A percentile compares a stretch with the other conserved stretches of the same genome.
These are phyloP conservation scores for Pyrenophora graminea DNA, from an alignment of 2,329 filamentous ascomycete species.

Conservation along the genomic window DNA sequence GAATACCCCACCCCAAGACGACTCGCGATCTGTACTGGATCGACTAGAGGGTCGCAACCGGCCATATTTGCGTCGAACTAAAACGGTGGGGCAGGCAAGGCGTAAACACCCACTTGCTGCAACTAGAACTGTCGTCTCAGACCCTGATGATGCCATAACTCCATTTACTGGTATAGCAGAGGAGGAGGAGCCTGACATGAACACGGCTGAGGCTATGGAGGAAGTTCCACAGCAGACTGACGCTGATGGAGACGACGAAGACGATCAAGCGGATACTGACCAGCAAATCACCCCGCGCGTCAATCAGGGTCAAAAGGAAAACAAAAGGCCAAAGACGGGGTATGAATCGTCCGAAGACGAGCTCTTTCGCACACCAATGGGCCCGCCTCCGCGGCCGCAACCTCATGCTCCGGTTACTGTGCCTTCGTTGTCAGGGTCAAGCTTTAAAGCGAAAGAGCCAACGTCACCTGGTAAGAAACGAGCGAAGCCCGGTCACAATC, in stretches of 20 bases:
- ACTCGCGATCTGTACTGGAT: conserved; percentile 63
- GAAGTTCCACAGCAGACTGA: conserved; percentile 68
- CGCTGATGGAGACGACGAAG: conserved; percentile 85
- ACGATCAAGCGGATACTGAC: conserved; percentile 45
- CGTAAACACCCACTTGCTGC: conserved; percentile 56
- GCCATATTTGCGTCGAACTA: conserved; percentile 58
- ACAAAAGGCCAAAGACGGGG: conserved; percentile 23
- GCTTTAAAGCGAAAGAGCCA: conserved; percentile 41
- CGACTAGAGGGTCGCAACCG: conserved; percentile 59
- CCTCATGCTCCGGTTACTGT: conserved; percentile 25
- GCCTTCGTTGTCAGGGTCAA: conserved; percentile 34
- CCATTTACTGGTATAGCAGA: conserved; percentile 48
- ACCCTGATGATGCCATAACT: conserved; percentile 54
- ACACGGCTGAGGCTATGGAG: conserved; percentile 47
- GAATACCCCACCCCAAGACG: conserved; percentile 65
- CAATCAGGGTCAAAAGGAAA: conserved; percentile 34
- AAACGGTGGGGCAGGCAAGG: conserved; percentile 41
- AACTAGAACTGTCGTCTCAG: conserved; percentile 60
- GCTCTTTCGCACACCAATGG: conserved; percentile 51
- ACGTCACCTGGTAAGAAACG: conserved; percentile 37
- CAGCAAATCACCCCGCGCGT: conserved; percentile 22
- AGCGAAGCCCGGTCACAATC: conserved; percentile 60
- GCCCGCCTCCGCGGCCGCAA: conserved; percentile 37
- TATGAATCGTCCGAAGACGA: conserved; percentile 48
- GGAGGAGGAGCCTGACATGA: conserved; percentile 50